Evolutionary conservation across 164 flowering plant species (phyloP).

Genomic region (Sextonia rubra): DNA sequence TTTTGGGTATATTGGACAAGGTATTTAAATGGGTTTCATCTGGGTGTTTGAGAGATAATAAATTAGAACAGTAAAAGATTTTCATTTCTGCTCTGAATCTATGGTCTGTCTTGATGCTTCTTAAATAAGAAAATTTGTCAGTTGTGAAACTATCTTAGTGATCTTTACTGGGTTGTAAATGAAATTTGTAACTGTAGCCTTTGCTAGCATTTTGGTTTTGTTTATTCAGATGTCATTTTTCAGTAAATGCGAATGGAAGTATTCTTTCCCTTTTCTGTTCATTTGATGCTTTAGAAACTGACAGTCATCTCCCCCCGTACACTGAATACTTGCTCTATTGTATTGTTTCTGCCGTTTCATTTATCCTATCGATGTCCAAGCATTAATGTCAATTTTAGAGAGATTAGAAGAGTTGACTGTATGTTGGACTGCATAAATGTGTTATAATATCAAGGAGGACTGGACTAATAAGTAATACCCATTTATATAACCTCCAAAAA

Average conservation of each 20-base stretch:
- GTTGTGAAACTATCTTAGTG: neutral
- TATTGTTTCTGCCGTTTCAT: neutral
- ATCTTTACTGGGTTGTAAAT: neutral
- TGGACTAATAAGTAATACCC: no score
- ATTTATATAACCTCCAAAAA: no score
- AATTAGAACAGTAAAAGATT: neutral
- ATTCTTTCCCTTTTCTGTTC: neutral
- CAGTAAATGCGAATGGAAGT: neutral
- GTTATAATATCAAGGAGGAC: no score
- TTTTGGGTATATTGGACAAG: neutral
- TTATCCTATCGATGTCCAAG: neutral
- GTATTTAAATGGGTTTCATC: no score
- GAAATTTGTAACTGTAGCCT: neutral
- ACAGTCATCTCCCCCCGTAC: neutral
- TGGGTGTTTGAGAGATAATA: neutral
- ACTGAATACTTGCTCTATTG: neutral
- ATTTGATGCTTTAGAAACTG: neutral
- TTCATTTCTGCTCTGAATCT: neutral
- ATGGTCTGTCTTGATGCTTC: neutral
- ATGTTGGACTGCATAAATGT: no score
- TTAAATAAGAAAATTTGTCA: neutral
- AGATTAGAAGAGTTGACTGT: no score
- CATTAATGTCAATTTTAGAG: no score
- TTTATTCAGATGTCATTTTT: no score
- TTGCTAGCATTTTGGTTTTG: neutral